These are phyloP conservation scores for Phyllosticta citribraziliensis DNA, from an alignment of 2,329 filamentous ascomycete genomes.

Conservation along the genomic window DNA sequence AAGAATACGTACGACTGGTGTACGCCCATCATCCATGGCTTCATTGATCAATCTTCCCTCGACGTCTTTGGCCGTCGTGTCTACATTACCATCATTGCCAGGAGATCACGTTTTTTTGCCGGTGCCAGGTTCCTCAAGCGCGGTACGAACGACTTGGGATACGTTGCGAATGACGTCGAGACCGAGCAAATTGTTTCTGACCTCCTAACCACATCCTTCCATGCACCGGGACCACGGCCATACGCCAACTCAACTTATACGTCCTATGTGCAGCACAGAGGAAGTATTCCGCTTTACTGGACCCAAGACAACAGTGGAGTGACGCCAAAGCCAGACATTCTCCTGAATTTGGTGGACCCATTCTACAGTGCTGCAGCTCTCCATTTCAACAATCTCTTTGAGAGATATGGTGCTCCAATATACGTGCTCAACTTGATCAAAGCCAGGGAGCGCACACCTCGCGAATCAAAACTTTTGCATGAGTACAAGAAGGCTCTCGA, in stretches of 20 bases:
- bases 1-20: conserved; percentile 92
- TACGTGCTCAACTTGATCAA: conserved; percentile 89
- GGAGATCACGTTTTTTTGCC: conserved; percentile 85
- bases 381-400: conserved; percentile 91
- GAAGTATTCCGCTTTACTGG: conserved; percentile 96
- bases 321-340: conserved; percentile 90
- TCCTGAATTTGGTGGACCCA: conserved; percentile 88
- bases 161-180: conserved; percentile 97
- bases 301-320: conserved; percentile 93
- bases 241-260: conserved; percentile 88
- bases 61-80: conserved; percentile 76
- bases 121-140: conserved; percentile 91
- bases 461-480: conserved; percentile 81
- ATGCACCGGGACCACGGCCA: conserved; percentile 74
- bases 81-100: conserved; percentile 87
- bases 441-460: conserved; percentile 70
- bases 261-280: conserved; percentile 91
- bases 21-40: conserved; percentile 88
- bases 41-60: conserved; percentile 74
- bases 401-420: conserved; percentile 83
- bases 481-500: conserved; percentile 81
- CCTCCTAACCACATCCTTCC: conserved; percentile 87
- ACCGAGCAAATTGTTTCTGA: conserved; percentile 98
- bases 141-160: conserved; percentile 86
- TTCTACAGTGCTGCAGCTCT: conserved; percentile 89